These are phyloP conservation scores for Pochonia chlamydosporia DNA, from an alignment of 2,329 filamentous ascomycete species.

Conservation along the genomic window DNA sequence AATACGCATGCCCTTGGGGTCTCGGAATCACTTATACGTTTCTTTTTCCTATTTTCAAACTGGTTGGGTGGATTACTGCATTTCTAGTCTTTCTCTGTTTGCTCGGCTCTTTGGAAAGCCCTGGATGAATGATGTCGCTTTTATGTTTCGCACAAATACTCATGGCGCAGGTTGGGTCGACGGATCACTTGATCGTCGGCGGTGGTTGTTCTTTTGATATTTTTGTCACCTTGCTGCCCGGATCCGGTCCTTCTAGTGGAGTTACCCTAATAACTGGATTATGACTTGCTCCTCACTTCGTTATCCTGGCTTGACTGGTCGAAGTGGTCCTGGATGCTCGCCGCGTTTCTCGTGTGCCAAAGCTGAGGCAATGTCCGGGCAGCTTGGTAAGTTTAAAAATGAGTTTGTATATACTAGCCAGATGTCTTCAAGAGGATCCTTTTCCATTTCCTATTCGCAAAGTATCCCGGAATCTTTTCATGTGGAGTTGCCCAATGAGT, in stretches of 20 bases:
- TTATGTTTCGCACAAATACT: conserved; percentile 11
- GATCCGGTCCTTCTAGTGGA: conserved; percentile 22
- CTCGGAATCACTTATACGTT: conserved; percentile 8
- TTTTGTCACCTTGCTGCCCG: conserved; percentile 27
- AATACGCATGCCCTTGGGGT: conserved; percentile 1
- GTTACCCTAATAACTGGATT: conserved; percentile 15
- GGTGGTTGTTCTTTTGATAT: conserved; percentile 2
- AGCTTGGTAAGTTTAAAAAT: conserved; percentile 44
- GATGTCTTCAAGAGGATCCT: conserved; percentile 33
- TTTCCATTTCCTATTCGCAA: conserved; percentile 7
- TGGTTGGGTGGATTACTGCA: conserved; percentile 16
- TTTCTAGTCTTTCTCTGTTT: not conserved
- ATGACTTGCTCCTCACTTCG: conserved; percentile 11
- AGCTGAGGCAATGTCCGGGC: conserved; percentile 37
- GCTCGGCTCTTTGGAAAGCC: conserved; percentile 11
- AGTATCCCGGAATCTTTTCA: conserved; percentile 1
- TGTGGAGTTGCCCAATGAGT: not conserved
- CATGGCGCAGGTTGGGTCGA: conserved; percentile 22
- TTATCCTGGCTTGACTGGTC: conserved; percentile 10
- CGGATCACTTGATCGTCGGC: conserved; percentile 1
- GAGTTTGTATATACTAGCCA: conserved; percentile 49
- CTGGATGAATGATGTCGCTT: conserved; percentile 28
- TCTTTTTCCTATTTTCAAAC: conserved; percentile 18
- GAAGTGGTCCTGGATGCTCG: conserved; percentile 13
- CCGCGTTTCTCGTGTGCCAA: conserved; percentile 8